Conservation (phyloP, 805 yeast genomes). For the Ogataea neopini region DNA sequence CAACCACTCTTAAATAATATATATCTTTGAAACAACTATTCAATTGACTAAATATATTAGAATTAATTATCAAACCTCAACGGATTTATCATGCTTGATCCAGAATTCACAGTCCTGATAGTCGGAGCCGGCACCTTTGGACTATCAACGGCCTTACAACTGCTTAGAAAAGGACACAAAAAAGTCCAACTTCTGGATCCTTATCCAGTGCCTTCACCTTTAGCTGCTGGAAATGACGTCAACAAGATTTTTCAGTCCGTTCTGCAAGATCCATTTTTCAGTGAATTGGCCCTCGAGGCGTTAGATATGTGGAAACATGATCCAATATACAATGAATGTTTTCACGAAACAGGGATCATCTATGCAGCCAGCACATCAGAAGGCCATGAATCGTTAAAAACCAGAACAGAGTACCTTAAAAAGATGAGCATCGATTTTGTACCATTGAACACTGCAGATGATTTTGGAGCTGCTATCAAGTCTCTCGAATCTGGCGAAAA, state of each 20-base stretch:
- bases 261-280: conserved; percentile 28
- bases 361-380: conserved; percentile 29
- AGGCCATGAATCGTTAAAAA: not conserved
- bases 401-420: conserved; percentile 8
- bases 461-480: not conserved
- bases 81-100: not conserved
- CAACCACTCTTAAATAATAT: not conserved
- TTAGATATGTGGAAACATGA: conserved; percentile 33
- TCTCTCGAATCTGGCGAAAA: not conserved
- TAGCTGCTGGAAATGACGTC: conserved; percentile 17
- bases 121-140: conserved; percentile 50
- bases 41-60: too few relatives aligned
- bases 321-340: conserved; percentile 20
- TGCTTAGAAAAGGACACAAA: conserved; percentile 36
- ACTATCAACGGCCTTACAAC: conserved; percentile 41
- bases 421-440: conserved; percentile 4
- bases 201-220: conserved; percentile 2
- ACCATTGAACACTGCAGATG: conserved; percentile 1
- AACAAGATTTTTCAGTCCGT: conserved; percentile 40
- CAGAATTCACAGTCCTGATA: conserved; percentile 26
- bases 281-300: conserved; percentile 38
- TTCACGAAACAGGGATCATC: conserved; percentile 36
- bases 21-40: too few relatives aligned
- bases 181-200: conserved; percentile 20
- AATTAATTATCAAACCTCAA: too few relatives aligned